Conservation (phyloP, 371 early-diverging fungal genomes). For the Funneliformis caledonium region DNA sequence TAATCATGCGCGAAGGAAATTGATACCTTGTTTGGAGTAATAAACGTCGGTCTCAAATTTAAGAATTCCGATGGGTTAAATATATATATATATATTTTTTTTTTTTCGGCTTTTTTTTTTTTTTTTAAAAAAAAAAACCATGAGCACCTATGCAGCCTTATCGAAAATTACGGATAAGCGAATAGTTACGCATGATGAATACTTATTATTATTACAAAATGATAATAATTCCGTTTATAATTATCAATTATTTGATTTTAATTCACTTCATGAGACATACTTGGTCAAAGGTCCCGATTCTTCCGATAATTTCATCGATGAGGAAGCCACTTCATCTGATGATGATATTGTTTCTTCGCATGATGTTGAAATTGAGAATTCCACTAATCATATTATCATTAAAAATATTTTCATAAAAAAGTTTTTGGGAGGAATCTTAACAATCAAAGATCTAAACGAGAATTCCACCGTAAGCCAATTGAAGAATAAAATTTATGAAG, state of each 20-base stretch:
- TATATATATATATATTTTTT: too few relatives aligned
- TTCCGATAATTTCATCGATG: not conserved
- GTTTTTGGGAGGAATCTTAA: conserved; percentile 5
- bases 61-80: too few relatives aligned
- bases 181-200: conserved; percentile 20
- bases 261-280: conserved; percentile 19
- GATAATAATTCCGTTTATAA: too few relatives aligned
- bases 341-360: not conserved
- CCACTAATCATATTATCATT: not conserved
- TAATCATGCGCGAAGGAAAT: too few relatives aligned
- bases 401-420: too few relatives aligned
- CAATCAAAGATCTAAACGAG: not conserved
- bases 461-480: conserved; percentile 3
- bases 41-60: too few relatives aligned
- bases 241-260: not conserved
- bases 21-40: too few relatives aligned
- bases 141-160: not conserved
- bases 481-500: not conserved
- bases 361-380: not conserved
- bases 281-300: not conserved
- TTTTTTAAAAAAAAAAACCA: too few relatives aligned
- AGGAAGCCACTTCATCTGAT: not conserved
- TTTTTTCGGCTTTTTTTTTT: too few relatives aligned
- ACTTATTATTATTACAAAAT: not conserved
- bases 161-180: not conserved